A percentile compares a stretch with the other conserved stretches of the same genome.
Evolutionary conservation across 345 rosid species (phyloP).

Genomic region (Reutealis trisperma): DNA sequence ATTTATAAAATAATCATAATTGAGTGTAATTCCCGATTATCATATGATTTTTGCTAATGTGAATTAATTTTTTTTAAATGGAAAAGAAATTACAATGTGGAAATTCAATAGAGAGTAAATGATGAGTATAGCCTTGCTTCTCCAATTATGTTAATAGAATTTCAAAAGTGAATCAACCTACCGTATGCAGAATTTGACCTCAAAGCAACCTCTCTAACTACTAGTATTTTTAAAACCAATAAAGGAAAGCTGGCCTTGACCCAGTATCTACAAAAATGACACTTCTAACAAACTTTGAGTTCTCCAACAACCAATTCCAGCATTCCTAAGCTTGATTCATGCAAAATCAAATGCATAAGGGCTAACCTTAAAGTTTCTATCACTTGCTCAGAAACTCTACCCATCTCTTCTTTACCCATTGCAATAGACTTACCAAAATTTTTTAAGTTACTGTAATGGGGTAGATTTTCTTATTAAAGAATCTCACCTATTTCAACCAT

Average conservation of each 20-base stretch:
- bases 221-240: slow-evolving; percentile 56
- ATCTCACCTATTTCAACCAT: slow-evolving; percentile 87
- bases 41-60: no score
- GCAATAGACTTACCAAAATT: slow-evolving; percentile 50
- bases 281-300: slow-evolving; percentile 54
- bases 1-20: no score
- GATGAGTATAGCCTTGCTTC: no score
- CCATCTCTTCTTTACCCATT: slow-evolving; percentile 66
- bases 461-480: slow-evolving; percentile 62
- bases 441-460: slow-evolving; percentile 38
- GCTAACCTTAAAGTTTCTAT: slow-evolving; percentile 67
- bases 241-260: slow-evolving; percentile 65
- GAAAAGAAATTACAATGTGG: no score
- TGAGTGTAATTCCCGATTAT: no score
- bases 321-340: slow-evolving; percentile 79
- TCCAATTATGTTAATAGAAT: no score
- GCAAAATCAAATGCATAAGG: slow-evolving; percentile 84
- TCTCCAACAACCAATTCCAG: slow-evolving; percentile 73
- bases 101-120: no score
- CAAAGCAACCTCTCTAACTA: slow-evolving; percentile 55
- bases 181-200: slow-evolving; percentile 46
- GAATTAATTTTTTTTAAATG: no score
- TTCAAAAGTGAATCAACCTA: slow-evolving; percentile 56
- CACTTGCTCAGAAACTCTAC: slow-evolving; percentile 66
- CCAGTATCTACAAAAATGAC: slow-evolving; percentile 74